Base-by-base conservation (phyloP, 1,139 yeast genomes). In the Wickerhamomyces sp. region DNA sequence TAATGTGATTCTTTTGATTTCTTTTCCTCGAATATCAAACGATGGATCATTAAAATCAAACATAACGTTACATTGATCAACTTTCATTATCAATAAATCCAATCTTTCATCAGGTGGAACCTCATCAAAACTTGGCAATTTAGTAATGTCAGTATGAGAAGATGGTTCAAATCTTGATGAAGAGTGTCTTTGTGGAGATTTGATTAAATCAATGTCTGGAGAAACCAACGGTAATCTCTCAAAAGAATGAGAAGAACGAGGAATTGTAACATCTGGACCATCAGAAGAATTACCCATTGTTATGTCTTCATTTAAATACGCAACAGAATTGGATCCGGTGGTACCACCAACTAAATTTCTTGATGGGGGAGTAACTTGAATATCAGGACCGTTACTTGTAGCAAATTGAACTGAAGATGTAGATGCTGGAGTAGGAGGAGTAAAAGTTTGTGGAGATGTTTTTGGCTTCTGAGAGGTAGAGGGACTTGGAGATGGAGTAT, bases 31-130 rank as follows among this genome's bases (percentile, higher is more conserved):
- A 46, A 90, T 80, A 65, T 93, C 98, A 49, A 83, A 81, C 11
- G 96, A 85, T 8, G 98, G 96, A 65, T 93, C 98, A 60, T 81
- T 79, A 63, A 93, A 93, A 68, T 93, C 97, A 70, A 93, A 93
- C 72, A 93, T 81, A 37, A 90, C 81, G 64, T 88, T 89, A 72
- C 99, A 93, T 67, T 94, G 99, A 59, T 90, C 96, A 47, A 91
- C 82, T 61, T 93, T 93, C 58, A 85, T 86, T 45, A 91, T 69
- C 61, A 93, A 93, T 54, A 93, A 75, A 34, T 85, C 84, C 42
- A 84, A 79, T 57, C 90, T 90, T 61, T 87, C 93, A 53, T 84
- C 90, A 2, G 94, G 88, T 26, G 88, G 79, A 23, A 93, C 96
- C 59, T 91, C 97, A 56, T 89, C 94, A 62, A 93, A 91, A 45